Conservation (phyloP, 345 rosid species). For the Populus davidiana region DNA sequence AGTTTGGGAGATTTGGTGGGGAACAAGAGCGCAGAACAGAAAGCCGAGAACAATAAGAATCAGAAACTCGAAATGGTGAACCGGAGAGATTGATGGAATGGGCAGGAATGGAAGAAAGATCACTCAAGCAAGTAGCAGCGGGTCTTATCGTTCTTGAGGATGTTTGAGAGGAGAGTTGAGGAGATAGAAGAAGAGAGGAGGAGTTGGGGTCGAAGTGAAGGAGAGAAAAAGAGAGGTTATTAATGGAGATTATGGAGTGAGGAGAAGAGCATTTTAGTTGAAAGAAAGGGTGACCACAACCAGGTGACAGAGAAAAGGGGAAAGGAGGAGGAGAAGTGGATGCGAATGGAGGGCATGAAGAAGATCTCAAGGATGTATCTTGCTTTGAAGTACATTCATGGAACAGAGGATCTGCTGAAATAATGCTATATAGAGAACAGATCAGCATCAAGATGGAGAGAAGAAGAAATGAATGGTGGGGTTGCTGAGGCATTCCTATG, state of each 20-base stretch:
- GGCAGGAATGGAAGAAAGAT: conserved; percentile 31
- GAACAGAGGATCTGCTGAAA: background rate
- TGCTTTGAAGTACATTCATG: conserved; percentile 27
- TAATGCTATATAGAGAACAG: background rate
- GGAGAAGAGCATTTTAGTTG: conserved; percentile 64
- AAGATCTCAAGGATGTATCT: conserved; percentile 11
- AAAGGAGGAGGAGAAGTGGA: conserved; percentile 40
- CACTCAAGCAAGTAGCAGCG: conserved; percentile 16
- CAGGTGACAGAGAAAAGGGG: conserved; percentile 70
- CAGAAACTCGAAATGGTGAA: conserved; percentile 67
- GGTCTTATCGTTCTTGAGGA: background rate
- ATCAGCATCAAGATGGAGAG: background rate
- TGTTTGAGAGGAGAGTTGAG: conserved; percentile 10
- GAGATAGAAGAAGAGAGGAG: conserved; percentile 49
- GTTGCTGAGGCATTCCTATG: too few relatives aligned
- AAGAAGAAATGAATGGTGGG: too few relatives aligned
- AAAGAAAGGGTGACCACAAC: conserved; percentile 84
- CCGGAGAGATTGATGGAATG: conserved; percentile 57
- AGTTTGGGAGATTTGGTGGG: conserved; percentile 47
- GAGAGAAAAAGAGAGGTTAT: conserved; percentile 57
- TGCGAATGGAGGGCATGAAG: conserved; percentile 69
- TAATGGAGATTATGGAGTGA: conserved; percentile 56
- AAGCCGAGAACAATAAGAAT: conserved; percentile 75
- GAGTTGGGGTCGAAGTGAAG: conserved; percentile 48
- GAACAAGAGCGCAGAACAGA: conserved; percentile 59